Evolutionary conservation across 192 early-diverging fungal genomes (phyloP), one percentile per base, ranked within the genome.

Genomic region (Irineochytrium annulatum): DNA sequence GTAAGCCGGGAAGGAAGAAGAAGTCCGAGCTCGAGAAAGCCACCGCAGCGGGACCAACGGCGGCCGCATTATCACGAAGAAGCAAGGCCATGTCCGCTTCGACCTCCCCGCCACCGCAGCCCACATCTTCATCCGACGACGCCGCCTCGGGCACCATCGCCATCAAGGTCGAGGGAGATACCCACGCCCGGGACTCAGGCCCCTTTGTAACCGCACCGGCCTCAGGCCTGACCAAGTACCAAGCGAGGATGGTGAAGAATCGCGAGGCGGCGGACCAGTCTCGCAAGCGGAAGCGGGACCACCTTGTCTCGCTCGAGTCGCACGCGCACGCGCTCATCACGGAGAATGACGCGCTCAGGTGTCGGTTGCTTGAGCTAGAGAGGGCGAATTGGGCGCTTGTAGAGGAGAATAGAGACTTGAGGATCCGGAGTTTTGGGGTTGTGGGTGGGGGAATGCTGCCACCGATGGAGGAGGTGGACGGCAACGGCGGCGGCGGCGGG

Each of bases 181-280:
- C 63, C 35, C 22, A 26, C 34, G 28, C 57, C 49, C 16, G 37
- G 27, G 44, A 3, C 41, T 35, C 29, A n/a, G n/a, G 37, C 46
- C 33, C 43, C 34, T 56, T 19, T 22, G 53, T 14, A 64, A 62
- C 33, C 55, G 51, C 35, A 39, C 57, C 4, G 24, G 43, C 29
- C 29, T 67, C 70, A 0, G 73, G 74, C 28, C 70, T 80, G 31
- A 76, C 81, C 31, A 96, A 94, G 69, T 79, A 88, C 26, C 88
- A 91, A 62, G 88, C 91, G 59, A 77, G 94, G 31, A 67, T 96
- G 59, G 91, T 96, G 52, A 94, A 93, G 77, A 96, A 96, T 71
- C 85, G 94, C 13, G 91, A 89, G 2, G 89, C 91, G 0, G 94
- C 94, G 11, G 72, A 92, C 32, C 68, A 90, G 54, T 91, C 88